These are phyloP conservation scores for Hondaea fermentalgiana DNA, from an alignment of 108 stramenopile species.

Conservation along the genomic window DNA sequence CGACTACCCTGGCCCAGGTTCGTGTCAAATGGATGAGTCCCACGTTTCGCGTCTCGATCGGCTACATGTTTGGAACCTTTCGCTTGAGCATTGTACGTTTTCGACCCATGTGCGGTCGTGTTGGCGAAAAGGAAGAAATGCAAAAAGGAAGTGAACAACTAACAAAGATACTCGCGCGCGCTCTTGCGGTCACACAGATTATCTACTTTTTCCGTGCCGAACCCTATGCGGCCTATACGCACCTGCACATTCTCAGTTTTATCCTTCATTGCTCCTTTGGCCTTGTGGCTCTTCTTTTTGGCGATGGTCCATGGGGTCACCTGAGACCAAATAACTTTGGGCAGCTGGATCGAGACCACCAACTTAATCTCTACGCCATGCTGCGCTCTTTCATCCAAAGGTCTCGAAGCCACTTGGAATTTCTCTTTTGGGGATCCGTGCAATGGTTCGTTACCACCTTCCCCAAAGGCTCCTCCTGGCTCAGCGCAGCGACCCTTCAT, in stretches of 20 bases:
- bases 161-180: no score
- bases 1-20: background rate
- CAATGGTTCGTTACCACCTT: background rate
- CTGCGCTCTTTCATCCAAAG: background rate
- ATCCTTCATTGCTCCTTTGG: background rate
- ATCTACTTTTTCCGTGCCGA: slow-evolving; percentile 9
- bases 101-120: no score
- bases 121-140: no score
- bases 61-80: slow-evolving; percentile 7
- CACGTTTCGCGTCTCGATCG: background rate
- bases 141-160: no score
- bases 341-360: background rate
- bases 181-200: background rate
- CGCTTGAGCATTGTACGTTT: background rate
- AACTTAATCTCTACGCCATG: slow-evolving; percentile 5
- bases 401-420: background rate
- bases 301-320: background rate
- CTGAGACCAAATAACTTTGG: slow-evolving; percentile 8
- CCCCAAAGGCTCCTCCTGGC: background rate
- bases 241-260: background rate
- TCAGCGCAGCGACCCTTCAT: background rate
- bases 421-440: background rate
- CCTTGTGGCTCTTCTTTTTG: background rate
- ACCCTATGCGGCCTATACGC: background rate
- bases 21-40: background rate